These are phyloP conservation scores for Mortierella sp. DNA, from an alignment of 371 early-diverging fungal species.

Conservation along the genomic window DNA sequence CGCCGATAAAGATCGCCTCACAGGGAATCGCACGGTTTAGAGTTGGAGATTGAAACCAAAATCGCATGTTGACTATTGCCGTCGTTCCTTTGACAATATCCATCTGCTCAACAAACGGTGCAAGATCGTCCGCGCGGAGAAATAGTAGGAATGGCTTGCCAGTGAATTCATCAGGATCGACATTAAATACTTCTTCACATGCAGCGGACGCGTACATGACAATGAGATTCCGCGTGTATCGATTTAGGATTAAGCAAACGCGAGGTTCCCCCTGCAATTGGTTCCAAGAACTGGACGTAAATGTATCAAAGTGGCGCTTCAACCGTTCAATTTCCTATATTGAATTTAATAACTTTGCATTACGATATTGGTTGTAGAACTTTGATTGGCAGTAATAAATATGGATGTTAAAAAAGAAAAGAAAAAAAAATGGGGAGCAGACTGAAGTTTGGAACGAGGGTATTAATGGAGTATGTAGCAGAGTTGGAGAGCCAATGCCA, in stretches of 20 bases:
- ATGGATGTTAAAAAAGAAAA: no score
- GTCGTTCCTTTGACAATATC: constrained; percentile 35
- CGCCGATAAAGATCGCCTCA: constrained; percentile 37
- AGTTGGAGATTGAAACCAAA: constrained; percentile 45
- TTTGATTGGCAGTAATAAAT: no score
- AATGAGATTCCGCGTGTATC: constrained; percentile 22
- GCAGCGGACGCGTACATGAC: constrained; percentile 26
- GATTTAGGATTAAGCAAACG: constrained; percentile 47
- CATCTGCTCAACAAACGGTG: constrained; percentile 28
- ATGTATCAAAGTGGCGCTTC: no score
- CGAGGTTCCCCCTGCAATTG: constrained; percentile 1
- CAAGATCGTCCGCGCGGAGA: constrained; percentile 40
- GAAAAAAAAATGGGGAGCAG: no score
- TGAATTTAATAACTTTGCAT: no score
- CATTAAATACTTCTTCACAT: constrained; percentile 11
- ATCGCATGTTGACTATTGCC: constrained; percentile 31
- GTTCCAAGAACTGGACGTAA: no score
- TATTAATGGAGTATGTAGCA: no score
- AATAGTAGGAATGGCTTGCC: constrained; percentile 38
- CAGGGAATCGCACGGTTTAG: constrained; percentile 20
- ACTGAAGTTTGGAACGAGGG: no score
- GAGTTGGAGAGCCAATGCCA: no score
- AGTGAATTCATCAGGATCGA: constrained; percentile 19
- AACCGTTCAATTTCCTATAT: no score
- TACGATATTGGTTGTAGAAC: no score